These are phyloP conservation scores for Nothophoma quercina DNA, from an alignment of 2,329 filamentous ascomycete species.

Conservation along the genomic window DNA sequence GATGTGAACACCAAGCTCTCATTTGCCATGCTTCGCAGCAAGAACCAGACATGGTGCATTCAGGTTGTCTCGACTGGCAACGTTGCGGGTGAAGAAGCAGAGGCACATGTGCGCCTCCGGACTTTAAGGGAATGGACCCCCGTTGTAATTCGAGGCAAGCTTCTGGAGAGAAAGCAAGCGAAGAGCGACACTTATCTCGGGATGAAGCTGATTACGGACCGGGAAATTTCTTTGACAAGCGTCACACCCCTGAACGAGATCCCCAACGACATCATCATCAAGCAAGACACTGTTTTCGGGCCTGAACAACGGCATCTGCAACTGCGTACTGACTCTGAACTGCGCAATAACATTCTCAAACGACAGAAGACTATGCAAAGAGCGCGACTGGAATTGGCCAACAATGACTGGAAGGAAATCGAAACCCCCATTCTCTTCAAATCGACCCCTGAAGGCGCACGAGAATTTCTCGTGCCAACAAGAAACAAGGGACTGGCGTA, in stretches of 20 bases:
- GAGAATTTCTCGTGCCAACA: conserved; percentile 93
- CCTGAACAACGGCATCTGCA: conserved; percentile 82
- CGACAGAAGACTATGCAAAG: conserved; percentile 67
- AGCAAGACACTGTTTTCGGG: conserved; percentile 75
- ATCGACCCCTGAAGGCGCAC: conserved; percentile 92
- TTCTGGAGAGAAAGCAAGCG: conserved; percentile 53
- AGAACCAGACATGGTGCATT: conserved; percentile 54
- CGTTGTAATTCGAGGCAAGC: conserved; percentile 60
- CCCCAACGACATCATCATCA: conserved; percentile 77
- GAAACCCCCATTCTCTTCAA: conserved; percentile 97
- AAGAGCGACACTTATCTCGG: conserved; percentile 42
- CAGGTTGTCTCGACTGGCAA: conserved; percentile 60
- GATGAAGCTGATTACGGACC: conserved; percentile 44
- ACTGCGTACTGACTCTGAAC: conserved; percentile 73
- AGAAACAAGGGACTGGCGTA: conserved; percentile 79
- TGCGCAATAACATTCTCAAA: conserved; percentile 74
- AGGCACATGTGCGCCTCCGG: conserved; percentile 51
- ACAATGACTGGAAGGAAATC: conserved; percentile 73
- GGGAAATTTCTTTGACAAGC: conserved; percentile 69
- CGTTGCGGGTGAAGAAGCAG: conserved; percentile 27
- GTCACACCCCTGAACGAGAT: conserved; percentile 77
- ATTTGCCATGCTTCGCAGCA: conserved; percentile 69
- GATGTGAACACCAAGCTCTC: conserved; percentile 73
- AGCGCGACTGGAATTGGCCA: conserved; percentile 63
- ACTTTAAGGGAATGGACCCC: conserved; percentile 60